A percentile compares a stretch with the other conserved stretches of the same genome.
phyloP scores from a whole-genome alignment of 768 basidiomycete species.

The Lentinula raphanica region DNA sequence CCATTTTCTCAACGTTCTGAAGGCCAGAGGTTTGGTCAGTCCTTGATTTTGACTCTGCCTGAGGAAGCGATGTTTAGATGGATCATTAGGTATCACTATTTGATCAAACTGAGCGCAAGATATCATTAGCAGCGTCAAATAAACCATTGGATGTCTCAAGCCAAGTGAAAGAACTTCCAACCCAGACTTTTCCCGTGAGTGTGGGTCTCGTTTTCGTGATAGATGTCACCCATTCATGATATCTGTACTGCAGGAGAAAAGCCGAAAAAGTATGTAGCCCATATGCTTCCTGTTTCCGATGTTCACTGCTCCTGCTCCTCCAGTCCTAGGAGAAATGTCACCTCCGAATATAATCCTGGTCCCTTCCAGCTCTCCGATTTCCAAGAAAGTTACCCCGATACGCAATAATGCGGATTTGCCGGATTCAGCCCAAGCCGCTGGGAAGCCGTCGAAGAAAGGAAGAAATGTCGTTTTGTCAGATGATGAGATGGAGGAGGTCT shows the following conservation, averaged over 20 bases:
- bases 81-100: not conserved
- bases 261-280: not conserved
- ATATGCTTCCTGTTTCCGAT: not conserved
- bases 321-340: not conserved
- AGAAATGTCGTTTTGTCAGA: slow-evolving; percentile 8
- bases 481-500: slow-evolving; percentile 2
- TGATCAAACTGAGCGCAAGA: slow-evolving; percentile 12
- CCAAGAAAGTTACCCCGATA: not conserved
- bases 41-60: not conserved
- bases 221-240: no score
- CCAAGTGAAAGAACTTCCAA: not conserved
- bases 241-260: not conserved
- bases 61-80: not conserved
- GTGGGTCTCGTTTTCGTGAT: not conserved
- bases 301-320: not conserved
- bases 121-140: slow-evolving; percentile 11
- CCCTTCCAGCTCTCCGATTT: not conserved
- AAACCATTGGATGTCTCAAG: slow-evolving; percentile 8
- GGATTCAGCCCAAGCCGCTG: not conserved
- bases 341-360: not conserved
- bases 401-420: not conserved
- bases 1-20: slow-evolving; percentile 10
- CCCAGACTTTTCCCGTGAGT: slow-evolving; percentile 2
- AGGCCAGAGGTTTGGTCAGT: slow-evolving; percentile 12
- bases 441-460: not conserved